phyloP scores from a whole-genome alignment of 139 green algal species.

The Yamagishiella unicocca region DNA sequence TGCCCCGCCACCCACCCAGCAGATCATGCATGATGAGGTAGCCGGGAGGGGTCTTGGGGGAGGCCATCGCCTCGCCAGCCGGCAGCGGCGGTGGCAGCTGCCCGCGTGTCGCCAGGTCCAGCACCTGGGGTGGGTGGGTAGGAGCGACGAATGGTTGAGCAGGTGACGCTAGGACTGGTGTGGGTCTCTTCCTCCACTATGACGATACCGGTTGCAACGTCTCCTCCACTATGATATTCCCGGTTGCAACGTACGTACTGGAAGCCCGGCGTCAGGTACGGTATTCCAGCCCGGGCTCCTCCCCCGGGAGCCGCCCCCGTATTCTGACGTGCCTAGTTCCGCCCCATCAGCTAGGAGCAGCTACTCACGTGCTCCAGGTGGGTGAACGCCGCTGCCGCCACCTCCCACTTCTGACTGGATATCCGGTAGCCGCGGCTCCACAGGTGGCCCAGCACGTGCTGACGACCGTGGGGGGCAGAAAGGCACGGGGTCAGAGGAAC shows the following conservation, averaged over 20 bases:
- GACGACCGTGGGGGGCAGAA: constrained; percentile 36
- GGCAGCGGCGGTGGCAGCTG: constrained; percentile 31
- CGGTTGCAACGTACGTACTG: no score
- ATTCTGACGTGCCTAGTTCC: no score
- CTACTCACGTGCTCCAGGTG: constrained; percentile 68
- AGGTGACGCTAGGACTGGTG: no score
- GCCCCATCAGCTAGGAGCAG: no score
- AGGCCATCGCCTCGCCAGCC: constrained; percentile 44
- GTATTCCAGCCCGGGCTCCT: no score
- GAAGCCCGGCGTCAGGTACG: no score
- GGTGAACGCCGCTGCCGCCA: constrained; percentile 70
- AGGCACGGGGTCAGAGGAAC: no score
- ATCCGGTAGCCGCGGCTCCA: constrained; percentile 60
- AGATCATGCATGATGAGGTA: constrained; percentile 76
- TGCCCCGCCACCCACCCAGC: constrained; percentile 50
- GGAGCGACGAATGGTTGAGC: neutral
- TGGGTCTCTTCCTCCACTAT: no score
- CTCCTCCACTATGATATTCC: no score
- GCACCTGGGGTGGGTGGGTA: neutral
- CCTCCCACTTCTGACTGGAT: constrained; percentile 79
- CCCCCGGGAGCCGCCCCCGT: no score
- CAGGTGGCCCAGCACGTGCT: constrained; percentile 63
- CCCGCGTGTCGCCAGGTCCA: constrained; percentile 47
- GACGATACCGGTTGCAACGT: no score
- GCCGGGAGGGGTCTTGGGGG: constrained; percentile 42